A percentile compares a stretch with the other conserved stretches of the same genome.
Evolutionary conservation across 2,329 filamentous ascomycete genomes (phyloP).

Genomic region (Xylaria sp.): DNA sequence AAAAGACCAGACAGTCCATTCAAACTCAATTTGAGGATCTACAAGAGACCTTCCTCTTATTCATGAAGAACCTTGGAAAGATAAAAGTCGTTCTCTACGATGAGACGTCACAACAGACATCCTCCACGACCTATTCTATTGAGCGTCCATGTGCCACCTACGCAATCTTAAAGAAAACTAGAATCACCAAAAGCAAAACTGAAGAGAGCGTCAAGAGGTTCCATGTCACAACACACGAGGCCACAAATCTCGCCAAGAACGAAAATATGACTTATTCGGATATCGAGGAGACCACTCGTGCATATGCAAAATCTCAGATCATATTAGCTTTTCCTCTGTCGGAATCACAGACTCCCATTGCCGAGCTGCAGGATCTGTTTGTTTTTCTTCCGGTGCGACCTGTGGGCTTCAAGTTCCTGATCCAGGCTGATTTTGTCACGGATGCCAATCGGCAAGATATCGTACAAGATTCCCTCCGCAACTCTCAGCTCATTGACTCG

Average conservation of each 20-base stretch:
- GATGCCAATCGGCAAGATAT: conserved; percentile 58
- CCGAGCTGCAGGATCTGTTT: conserved; percentile 56
- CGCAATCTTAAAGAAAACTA: conserved; percentile 20
- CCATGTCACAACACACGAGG: conserved; percentile 48
- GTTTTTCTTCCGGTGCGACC: conserved; percentile 58
- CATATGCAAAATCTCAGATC: conserved; percentile 50
- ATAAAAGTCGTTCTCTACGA: conserved; percentile 50
- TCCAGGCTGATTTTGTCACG: conserved; percentile 62
- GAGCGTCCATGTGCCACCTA: conserved; percentile 9
- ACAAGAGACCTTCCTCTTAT: conserved; percentile 54
- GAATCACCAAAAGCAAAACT: not conserved
- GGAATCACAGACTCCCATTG: conserved; percentile 46
- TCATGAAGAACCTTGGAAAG: conserved; percentile 53
- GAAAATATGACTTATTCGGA: conserved; percentile 51
- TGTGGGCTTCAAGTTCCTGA: conserved; percentile 59
- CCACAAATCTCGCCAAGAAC: conserved; percentile 47
- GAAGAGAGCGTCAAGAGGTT: conserved; percentile 38
- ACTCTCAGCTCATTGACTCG: conserved; percentile 49
- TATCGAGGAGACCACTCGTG: conserved; percentile 39
- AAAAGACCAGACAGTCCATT: conserved; percentile 42
- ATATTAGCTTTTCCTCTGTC: conserved; percentile 59
- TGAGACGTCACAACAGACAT: conserved; percentile 26
- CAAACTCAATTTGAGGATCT: conserved; percentile 52
- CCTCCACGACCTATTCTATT: conserved; percentile 34
- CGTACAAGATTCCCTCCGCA: conserved; percentile 52